phyloP scores from a whole-genome alignment of 306 rosid species.

The Echinosophora koreensis region DNA sequence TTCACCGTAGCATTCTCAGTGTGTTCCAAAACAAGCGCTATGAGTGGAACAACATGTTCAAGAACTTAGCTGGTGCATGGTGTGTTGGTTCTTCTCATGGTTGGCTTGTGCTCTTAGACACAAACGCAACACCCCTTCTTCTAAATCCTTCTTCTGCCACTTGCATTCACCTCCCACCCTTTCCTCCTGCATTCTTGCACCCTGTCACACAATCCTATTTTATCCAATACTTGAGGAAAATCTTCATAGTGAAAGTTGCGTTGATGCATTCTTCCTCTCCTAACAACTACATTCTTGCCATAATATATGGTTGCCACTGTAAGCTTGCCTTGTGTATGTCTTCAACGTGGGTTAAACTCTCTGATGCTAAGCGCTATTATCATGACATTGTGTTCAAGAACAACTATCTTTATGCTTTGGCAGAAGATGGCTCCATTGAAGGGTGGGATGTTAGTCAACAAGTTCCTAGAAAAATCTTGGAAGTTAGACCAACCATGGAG shows the following conservation, averaged over 20 bases:
- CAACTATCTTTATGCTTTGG: constrained; percentile 25
- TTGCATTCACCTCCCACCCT: not conserved
- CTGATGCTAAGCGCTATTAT: constrained; percentile 4
- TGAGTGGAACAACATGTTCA: constrained; percentile 13
- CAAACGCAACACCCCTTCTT: constrained; percentile 7
- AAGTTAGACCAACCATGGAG: not conserved
- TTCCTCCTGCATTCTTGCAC: not conserved
- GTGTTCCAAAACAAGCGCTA: not conserved
- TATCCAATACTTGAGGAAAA: not conserved
- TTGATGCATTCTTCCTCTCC: not conserved
- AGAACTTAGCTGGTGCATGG: not conserved
- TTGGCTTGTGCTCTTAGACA: constrained; percentile 6
- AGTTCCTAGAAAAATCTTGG: not conserved
- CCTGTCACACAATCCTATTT: not conserved
- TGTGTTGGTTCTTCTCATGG: constrained; percentile 41
- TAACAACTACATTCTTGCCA: not conserved
- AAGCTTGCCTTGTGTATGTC: constrained; percentile 1
- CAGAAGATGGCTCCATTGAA: constrained; percentile 23
- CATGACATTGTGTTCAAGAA: constrained; percentile 33
- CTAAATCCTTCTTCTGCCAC: not conserved
- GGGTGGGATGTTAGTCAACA: constrained; percentile 7
- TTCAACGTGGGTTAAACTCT: constrained; percentile 9
- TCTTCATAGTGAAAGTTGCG: constrained; percentile 4
- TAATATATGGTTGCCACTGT: not conserved
- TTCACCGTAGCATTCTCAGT: not conserved